A percentile compares a stretch with the other conserved stretches of the same genome.
Evolutionary conservation across 1,139 yeast species (phyloP).

Genomic region (Blastobotrys serpentis): DNA sequence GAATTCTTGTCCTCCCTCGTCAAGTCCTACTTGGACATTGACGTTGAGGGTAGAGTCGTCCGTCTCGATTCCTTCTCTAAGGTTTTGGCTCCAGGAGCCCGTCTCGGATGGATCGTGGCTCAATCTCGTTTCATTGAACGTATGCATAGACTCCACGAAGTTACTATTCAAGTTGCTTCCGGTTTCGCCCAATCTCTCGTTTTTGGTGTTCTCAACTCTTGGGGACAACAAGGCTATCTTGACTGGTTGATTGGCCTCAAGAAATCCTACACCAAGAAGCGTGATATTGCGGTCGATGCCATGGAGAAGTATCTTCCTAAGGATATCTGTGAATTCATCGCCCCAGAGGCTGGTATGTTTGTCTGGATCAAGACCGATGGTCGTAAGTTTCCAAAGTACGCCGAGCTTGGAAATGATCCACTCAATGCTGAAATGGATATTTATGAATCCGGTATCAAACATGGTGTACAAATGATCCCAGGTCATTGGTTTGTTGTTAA

Average conservation of each 20-base stretch:
- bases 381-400: conserved; percentile 74
- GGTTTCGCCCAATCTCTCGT: conserved; percentile 77
- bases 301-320: conserved; percentile 59
- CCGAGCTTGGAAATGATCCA: conserved; percentile 68
- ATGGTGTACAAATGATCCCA: conserved; percentile 76
- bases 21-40: conserved; percentile 74
- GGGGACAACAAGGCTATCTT: conserved; percentile 75
- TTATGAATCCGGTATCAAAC: conserved; percentile 61
- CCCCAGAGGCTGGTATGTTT: conserved; percentile 95
- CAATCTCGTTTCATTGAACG: conserved; percentile 67
- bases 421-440: conserved; percentile 59
- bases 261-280: conserved; percentile 73
- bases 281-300: conserved; percentile 75
- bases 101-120: conserved; percentile 90
- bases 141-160: conserved; percentile 73
- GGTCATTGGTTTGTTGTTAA: conserved; percentile 81
- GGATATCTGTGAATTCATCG: conserved; percentile 53
- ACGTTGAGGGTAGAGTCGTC: conserved; percentile 84
- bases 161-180: conserved; percentile 74
- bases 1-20: conserved; percentile 68
- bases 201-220: conserved; percentile 59
- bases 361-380: conserved; percentile 77
- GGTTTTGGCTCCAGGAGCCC: conserved; percentile 87
- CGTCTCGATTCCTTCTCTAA: conserved; percentile 91
- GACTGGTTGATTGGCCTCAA: conserved; percentile 89